phyloP scores from a whole-genome alignment of 1,284 basidiomycete genomes.

The Thelephora terrestris region DNA sequence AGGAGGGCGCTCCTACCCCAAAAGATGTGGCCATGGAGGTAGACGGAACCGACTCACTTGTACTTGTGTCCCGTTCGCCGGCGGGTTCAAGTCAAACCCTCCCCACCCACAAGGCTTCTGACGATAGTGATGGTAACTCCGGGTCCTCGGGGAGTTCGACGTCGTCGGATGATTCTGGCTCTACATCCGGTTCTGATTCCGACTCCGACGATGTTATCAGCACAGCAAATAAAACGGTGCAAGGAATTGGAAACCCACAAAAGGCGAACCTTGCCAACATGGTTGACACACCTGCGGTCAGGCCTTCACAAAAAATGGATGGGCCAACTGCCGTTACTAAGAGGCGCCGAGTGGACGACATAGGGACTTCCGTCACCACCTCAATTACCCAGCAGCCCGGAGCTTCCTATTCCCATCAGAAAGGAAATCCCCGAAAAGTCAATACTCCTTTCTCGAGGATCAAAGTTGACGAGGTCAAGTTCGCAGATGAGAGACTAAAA shows the following conservation, averaged over 20 bases:
- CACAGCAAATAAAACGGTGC: constrained; percentile 8
- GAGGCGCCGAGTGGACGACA: constrained; percentile 45
- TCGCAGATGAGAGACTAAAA: constrained; percentile 47
- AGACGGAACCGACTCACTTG: no score
- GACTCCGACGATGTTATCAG: constrained; percentile 16
- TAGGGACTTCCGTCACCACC: constrained; percentile 40
- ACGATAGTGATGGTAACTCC: not conserved
- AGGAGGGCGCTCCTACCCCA: constrained; percentile 6
- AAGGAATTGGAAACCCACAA: constrained; percentile 10
- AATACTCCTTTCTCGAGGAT: constrained; percentile 77
- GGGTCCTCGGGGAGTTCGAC: no score
- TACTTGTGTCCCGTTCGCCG: constrained; percentile 1
- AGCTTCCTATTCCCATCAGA: constrained; percentile 8
- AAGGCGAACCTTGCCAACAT: constrained; percentile 3
- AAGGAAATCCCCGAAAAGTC: constrained; percentile 25
- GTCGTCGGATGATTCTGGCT: constrained; percentile 2
- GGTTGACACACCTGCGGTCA: not conserved
- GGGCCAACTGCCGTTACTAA: constrained; percentile 26
- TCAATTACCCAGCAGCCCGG: constrained; percentile 14
- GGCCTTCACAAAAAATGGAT: no score
- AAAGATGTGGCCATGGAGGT: constrained; percentile 3
- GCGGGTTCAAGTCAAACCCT: constrained; percentile 9
- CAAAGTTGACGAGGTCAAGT: constrained; percentile 54
- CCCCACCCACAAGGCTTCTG: constrained; percentile 4
- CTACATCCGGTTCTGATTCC: constrained; percentile 9